A percentile compares a stretch with the other conserved stretches of the same genome.
phyloP scores from a whole-genome alignment of 2,329 filamentous ascomycete genomes.

The Pseudocercospora pini-densiflorae region DNA sequence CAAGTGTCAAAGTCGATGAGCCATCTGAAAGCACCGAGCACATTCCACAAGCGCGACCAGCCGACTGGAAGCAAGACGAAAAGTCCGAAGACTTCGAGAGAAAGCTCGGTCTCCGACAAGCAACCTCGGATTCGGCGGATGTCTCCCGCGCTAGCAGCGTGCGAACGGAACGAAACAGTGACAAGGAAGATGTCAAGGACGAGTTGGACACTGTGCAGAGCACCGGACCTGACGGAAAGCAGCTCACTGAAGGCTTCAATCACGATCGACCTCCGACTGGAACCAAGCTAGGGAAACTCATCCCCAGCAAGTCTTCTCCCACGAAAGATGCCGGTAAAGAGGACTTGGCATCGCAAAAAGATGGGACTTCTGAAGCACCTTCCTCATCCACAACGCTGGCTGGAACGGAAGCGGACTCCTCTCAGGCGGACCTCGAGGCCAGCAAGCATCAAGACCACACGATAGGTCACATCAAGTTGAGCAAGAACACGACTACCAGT shows the following conservation, averaged over 20 bases:
- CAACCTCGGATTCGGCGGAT: constrained; percentile 67
- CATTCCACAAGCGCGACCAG: constrained; percentile 70
- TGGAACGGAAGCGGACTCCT: constrained; percentile 33
- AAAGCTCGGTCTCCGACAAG: constrained; percentile 69
- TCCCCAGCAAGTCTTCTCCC: not conserved
- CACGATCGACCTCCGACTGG: constrained; percentile 4
- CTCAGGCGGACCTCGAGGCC: constrained; percentile 48
- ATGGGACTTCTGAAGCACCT: constrained; percentile 32
- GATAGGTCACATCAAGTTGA: constrained; percentile 19
- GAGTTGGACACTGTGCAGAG: constrained; percentile 34
- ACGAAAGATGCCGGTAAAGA: constrained; percentile 17
- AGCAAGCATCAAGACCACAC: constrained; percentile 29
- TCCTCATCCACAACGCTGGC: constrained; percentile 32
- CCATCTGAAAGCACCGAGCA: constrained; percentile 66
- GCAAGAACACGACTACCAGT: constrained; percentile 21
- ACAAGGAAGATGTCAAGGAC: constrained; percentile 32
- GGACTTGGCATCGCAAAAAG: constrained; percentile 30
- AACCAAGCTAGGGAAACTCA: not conserved
- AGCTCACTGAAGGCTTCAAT: constrained; percentile 7
- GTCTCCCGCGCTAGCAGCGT: constrained; percentile 76
- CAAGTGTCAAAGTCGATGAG: constrained; percentile 61
- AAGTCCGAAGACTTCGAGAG: constrained; percentile 52
- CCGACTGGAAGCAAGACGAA: constrained; percentile 70
- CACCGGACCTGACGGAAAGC: constrained; percentile 24
- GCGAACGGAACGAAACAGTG: constrained; percentile 20